Percentiles rank a stretch among this genome's conserved stretches.
Evolutionary conservation across 139 green algal species (phyloP).

Genomic region (Picochlorum sp.): DNA sequence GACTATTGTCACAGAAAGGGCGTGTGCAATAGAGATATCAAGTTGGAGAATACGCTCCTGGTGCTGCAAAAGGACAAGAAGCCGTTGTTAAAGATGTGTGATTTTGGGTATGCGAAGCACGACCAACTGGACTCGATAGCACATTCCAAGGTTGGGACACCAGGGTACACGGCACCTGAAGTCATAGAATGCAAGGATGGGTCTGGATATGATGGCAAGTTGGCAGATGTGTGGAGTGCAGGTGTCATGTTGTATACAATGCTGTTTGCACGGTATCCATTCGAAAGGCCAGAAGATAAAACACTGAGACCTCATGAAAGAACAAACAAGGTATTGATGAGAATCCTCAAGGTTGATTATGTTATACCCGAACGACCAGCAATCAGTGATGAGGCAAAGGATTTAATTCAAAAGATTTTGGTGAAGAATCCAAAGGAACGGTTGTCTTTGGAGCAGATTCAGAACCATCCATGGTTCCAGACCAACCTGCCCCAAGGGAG

Average conservation of each 20-base stretch:
- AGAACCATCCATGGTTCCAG: constrained; percentile 44
- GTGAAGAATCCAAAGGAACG: constrained; percentile 29
- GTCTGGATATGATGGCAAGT: constrained; percentile 41
- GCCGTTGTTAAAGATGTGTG: constrained; percentile 80
- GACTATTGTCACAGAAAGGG: constrained; percentile 51
- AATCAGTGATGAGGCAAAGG: constrained; percentile 30
- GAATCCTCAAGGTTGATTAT: constrained; percentile 50
- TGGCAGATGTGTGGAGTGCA: constrained; percentile 38
- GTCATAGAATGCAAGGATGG: constrained; percentile 32
- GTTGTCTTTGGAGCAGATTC: constrained; percentile 35
- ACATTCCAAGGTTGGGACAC: constrained; percentile 41
- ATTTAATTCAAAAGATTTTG: constrained; percentile 34
- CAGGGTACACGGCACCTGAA: constrained; percentile 48
- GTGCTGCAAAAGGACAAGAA: constrained; percentile 29
- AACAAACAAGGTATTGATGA: constrained; percentile 36
- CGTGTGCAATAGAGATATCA: constrained; percentile 73
- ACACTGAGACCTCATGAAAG: constrained; percentile 12
- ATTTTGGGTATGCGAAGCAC: constrained; percentile 83
- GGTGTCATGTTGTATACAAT: constrained; percentile 81
- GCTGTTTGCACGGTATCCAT: constrained; percentile 59
- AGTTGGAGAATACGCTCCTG: constrained; percentile 73
- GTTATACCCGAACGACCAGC: constrained; percentile 24
- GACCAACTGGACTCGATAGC: constrained; percentile 60
- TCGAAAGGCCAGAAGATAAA: constrained; percentile 43
- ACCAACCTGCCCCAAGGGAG: constrained; percentile 24